Percentiles rank a stretch among this genome's conserved stretches.
Evolutionary conservation across 768 basidiomycete genomes (phyloP).

Genomic region (Glaciozyma martinii): DNA sequence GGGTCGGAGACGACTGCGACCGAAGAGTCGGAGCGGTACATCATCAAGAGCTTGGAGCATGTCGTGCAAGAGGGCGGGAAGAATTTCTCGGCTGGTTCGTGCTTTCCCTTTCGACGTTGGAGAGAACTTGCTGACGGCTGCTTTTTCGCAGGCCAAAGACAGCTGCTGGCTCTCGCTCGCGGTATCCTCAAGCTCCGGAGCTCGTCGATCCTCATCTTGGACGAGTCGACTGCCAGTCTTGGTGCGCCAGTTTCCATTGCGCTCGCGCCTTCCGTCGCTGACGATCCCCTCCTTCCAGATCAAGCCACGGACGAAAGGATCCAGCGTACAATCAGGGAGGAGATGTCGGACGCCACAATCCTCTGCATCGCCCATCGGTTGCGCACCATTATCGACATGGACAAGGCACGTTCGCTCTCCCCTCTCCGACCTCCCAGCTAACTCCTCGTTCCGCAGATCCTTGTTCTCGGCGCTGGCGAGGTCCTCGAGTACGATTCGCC

Average conservation of each 20-base stretch:
- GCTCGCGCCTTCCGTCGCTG: background rate
- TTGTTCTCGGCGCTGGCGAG: constrained; percentile 53
- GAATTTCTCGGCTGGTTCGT: constrained; percentile 34
- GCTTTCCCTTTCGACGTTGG: background rate
- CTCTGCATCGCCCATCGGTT: constrained; percentile 61
- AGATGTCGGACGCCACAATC: constrained; percentile 61
- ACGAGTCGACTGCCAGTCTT: constrained; percentile 36
- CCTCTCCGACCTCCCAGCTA: background rate
- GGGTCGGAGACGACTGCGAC: constrained; percentile 14
- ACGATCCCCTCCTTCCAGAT: constrained; percentile 7
- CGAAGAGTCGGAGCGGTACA: constrained; percentile 13
- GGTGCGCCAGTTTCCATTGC: background rate
- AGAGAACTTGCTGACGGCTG: background rate
- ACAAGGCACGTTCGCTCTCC: background rate
- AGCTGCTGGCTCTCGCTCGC: constrained; percentile 36
- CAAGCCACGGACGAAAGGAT: constrained; percentile 43
- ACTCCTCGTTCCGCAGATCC: constrained; percentile 34
- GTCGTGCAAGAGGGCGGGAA: constrained; percentile 31
- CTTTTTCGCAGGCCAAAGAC: constrained; percentile 25
- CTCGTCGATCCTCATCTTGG: constrained; percentile 34
- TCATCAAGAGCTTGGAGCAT: constrained; percentile 30
- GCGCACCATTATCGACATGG: constrained; percentile 10
- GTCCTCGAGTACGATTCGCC: constrained; percentile 72
- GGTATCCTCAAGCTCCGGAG: constrained; percentile 30
- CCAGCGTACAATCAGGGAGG: constrained; percentile 63